Evolutionary conservation across 495 filamentous ascomycete genomes (phyloP).

Genomic region (Daldinia concentrica): DNA sequence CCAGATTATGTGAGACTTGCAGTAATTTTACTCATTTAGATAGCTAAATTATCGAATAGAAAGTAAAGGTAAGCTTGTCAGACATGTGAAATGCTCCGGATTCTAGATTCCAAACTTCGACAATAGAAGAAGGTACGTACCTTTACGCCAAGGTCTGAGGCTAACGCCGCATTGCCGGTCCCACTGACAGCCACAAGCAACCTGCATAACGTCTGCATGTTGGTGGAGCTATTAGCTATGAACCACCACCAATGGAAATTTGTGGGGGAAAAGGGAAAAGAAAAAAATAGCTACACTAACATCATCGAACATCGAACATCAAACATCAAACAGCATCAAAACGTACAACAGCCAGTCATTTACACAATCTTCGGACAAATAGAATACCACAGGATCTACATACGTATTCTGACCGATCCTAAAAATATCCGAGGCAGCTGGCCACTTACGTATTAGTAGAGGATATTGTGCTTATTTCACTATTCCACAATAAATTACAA

Average conservation of each 20-base stretch:
- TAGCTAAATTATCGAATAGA: too few relatives aligned
- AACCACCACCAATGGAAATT: conserved; percentile 19
- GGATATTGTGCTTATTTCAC: neutral
- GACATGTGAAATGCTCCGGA: neutral
- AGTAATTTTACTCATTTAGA: too few relatives aligned
- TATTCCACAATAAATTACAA: neutral
- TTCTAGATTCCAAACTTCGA: neutral
- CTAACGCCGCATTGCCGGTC: conserved; percentile 33
- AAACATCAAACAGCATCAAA: neutral
- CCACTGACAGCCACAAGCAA: conserved; percentile 21
- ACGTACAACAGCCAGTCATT: neutral
- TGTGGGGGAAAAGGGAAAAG: conserved; percentile 24
- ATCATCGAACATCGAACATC: conserved; percentile 3
- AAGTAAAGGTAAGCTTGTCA: too few relatives aligned
- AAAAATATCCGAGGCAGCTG: neutral
- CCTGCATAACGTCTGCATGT: conserved; percentile 28
- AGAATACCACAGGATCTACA: conserved; percentile 1
- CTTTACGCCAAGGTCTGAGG: conserved; percentile 24
- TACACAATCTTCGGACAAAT: conserved; percentile 13
- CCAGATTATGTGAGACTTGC: neutral
- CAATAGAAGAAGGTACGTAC: neutral
- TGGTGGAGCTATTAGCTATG: conserved; percentile 16
- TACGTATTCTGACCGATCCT: conserved; percentile 15
- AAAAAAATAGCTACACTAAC: conserved; percentile 8
- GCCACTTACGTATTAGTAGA: neutral